Percentiles rank a stretch among this genome's conserved stretches.
phyloP scores from a whole-genome alignment of 2,329 filamentous ascomycete genomes.

The Curvularia sp. region DNA sequence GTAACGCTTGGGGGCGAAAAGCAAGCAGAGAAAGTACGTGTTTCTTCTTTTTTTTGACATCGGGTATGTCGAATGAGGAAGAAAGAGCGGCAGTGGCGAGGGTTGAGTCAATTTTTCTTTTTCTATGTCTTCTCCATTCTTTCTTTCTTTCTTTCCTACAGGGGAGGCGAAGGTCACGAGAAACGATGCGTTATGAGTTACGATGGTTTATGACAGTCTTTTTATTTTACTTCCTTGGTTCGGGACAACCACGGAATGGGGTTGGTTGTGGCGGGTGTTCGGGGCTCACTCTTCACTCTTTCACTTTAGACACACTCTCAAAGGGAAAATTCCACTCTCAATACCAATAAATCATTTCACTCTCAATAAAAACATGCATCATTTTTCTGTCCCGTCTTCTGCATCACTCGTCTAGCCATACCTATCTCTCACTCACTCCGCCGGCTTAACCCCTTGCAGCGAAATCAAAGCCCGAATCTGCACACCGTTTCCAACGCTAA shows the following conservation, averaged over 20 bases:
- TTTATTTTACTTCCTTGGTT: background rate
- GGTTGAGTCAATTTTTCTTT: background rate
- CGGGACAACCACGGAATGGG: no score
- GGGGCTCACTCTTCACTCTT: background rate
- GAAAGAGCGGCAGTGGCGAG: background rate
- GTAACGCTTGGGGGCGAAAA: background rate
- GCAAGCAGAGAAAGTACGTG: background rate
- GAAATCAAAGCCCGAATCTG: slow-evolving; percentile 34
- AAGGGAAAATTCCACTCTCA: no score
- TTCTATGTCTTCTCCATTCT: background rate
- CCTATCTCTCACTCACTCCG: slow-evolving; percentile 7
- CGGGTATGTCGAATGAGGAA: background rate
- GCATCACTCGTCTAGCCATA: no score
- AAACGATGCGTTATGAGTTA: background rate
- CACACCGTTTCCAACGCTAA: slow-evolving; percentile 38
- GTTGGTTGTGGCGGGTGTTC: background rate
- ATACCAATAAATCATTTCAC: background rate
- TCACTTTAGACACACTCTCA: background rate
- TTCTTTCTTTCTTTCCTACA: background rate
- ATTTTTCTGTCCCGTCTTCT: background rate
- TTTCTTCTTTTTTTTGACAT: background rate
- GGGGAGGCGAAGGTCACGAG: background rate
- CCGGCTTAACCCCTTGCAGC: slow-evolving; percentile 33
- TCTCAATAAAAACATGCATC: background rate
- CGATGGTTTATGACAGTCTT: background rate